These are phyloP conservation scores for Kluyveromyces nonfermentans DNA, from an alignment of 805 yeast genomes.

Conservation along the genomic window DNA sequence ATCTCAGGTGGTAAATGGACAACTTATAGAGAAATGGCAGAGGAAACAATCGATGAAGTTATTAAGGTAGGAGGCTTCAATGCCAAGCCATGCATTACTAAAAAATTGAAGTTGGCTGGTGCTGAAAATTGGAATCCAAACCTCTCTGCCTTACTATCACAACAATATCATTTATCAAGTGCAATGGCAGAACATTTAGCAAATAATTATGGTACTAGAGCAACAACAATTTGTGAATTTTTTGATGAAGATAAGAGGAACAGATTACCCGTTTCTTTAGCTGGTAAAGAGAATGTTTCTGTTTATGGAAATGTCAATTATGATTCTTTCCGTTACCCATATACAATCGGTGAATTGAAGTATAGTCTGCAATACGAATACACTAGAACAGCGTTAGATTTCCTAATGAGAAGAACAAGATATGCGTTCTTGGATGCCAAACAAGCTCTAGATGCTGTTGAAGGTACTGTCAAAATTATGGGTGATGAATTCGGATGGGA, in stretches of 20 bases:
- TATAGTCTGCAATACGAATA: slow-evolving; percentile 79
- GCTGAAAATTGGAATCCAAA: slow-evolving; percentile 72
- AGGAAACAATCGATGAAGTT: slow-evolving; percentile 77
- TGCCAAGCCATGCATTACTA: slow-evolving; percentile 35
- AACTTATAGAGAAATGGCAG: slow-evolving; percentile 95
- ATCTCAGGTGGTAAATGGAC: slow-evolving; percentile 98
- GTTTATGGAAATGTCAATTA: slow-evolving; percentile 17
- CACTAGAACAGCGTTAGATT: slow-evolving; percentile 80
- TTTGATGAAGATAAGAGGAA: slow-evolving; percentile 42
- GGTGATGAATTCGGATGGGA: slow-evolving; percentile 72
- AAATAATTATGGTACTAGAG: slow-evolving; percentile 81
- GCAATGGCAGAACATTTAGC: slow-evolving; percentile 74
- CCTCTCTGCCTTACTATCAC: slow-evolving; percentile 69
- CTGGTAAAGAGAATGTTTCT: slow-evolving; percentile 29
- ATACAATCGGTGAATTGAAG: slow-evolving; percentile 82
- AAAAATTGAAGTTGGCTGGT: slow-evolving; percentile 54
- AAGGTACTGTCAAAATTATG: slow-evolving; percentile 80
- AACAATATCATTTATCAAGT: slow-evolving; percentile 63
- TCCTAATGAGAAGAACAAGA: slow-evolving; percentile 87
- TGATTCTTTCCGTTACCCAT: slow-evolving; percentile 60
- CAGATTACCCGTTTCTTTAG: slow-evolving; percentile 58
- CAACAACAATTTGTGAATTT: slow-evolving; percentile 62
- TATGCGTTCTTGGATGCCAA: slow-evolving; percentile 84
- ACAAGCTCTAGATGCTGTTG: slow-evolving; percentile 72
- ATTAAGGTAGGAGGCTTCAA: slow-evolving; percentile 38